Conservation (phyloP, 305 asterid genomes). For the Plantago coronopus region DNA sequence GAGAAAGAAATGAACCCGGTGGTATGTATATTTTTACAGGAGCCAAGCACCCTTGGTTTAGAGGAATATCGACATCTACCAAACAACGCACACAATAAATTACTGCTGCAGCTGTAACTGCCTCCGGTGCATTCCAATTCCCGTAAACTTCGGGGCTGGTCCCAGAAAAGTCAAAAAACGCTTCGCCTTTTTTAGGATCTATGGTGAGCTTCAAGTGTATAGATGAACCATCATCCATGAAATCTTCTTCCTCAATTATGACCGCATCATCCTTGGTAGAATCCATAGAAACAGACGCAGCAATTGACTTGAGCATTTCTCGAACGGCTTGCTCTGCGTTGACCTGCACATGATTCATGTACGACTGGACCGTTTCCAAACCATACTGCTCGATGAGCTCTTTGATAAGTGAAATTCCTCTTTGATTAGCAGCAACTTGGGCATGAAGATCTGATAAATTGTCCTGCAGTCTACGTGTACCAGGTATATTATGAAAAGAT, state of each 20-base stretch:
- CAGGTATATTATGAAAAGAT: constrained; percentile 54
- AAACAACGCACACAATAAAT: constrained; percentile 84
- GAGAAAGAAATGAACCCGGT: constrained; percentile 81
- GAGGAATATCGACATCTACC: constrained; percentile 88
- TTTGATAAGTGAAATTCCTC: constrained; percentile 85
- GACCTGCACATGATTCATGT: constrained; percentile 83
- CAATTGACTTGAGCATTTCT: constrained; percentile 91
- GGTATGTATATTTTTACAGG: constrained; percentile 85
- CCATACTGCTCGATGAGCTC: constrained; percentile 93
- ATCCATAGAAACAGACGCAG: constrained; percentile 38
- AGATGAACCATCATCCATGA: constrained; percentile 89
- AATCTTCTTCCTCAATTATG: constrained; percentile 83
- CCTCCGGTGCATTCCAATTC: constrained; percentile 97
- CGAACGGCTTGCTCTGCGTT: constrained; percentile 92
- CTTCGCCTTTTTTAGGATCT: constrained; percentile 72
- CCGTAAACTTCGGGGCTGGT: constrained; percentile 95
- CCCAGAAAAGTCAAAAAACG: constrained; percentile 81
- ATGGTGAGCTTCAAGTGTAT: constrained; percentile 75
- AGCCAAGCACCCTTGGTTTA: constrained; percentile 91
- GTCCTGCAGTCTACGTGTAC: constrained; percentile 91
- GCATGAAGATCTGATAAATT: constrained; percentile 92
- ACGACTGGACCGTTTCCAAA: constrained; percentile 75
- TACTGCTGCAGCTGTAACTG: constrained; percentile 92
- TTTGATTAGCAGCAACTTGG: constrained; percentile 93
- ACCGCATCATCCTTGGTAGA: constrained; percentile 36